These are phyloP conservation scores for Typha latifolia DNA, from an alignment of 176 grass and related monocot species.

Conservation along the genomic window DNA sequence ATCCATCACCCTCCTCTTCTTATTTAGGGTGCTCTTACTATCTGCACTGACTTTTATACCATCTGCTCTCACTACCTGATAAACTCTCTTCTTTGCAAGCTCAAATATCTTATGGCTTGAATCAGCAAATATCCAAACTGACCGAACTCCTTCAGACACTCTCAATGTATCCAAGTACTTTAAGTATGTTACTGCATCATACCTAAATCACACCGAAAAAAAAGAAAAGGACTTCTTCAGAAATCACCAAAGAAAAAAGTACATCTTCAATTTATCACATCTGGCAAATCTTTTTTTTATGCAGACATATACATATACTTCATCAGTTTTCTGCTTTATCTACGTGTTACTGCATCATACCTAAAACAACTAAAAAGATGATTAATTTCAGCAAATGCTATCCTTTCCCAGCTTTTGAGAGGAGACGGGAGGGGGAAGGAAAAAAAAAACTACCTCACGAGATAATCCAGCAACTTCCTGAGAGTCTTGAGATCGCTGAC, in stretches of 20 bases:
- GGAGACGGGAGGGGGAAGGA: neutral
- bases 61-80: constrained; percentile 67
- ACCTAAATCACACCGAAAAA: constrained; percentile 33
- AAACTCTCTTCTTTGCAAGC: constrained; percentile 77
- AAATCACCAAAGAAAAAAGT: neutral
- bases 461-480: constrained; percentile 89
- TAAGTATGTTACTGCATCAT: constrained; percentile 85
- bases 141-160: constrained; percentile 82
- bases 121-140: constrained; percentile 96
- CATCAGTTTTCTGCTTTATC: neutral
- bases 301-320: neutral
- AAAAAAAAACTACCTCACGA: constrained; percentile 48
- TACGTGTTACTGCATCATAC: too few relatives aligned
- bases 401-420: neutral
- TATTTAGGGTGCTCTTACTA: constrained; percentile 35
- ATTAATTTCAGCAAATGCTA: too few relatives aligned
- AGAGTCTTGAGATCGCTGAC: constrained; percentile 93
- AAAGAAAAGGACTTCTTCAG: constrained; percentile 12
- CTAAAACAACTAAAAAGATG: too few relatives aligned
- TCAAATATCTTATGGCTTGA: constrained; percentile 97
- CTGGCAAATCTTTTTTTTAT: neutral
- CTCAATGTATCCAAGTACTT: constrained; percentile 90
- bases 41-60: constrained; percentile 35
- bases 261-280: neutral
- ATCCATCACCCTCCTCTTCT: constrained; percentile 54